Evolutionary conservation across 73 alveolate species (phyloP).

Genomic region (Paramecium octaurelia): DNA sequence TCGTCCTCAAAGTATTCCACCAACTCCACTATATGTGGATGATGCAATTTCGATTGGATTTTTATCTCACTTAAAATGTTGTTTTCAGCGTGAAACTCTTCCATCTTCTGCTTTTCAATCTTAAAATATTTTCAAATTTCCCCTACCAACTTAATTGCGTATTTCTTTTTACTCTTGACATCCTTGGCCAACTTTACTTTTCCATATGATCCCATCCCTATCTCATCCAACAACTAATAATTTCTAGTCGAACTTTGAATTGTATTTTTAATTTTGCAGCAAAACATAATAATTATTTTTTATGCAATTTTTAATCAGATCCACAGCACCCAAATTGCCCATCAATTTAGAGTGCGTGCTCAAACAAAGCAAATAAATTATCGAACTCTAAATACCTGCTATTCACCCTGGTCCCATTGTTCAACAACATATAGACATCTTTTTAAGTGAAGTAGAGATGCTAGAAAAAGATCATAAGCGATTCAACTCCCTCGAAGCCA

Average conservation of each 20-base stretch:
- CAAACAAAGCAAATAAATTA: not conserved
- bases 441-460: not conserved
- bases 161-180: not conserved
- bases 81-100: conserved; percentile 2
- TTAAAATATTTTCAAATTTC: not conserved
- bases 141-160: not conserved
- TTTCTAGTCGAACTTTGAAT: not conserved
- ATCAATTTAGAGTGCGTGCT: not conserved
- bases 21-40: conserved; percentile 1
- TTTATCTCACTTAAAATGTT: not conserved
- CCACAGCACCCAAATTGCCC: not conserved
- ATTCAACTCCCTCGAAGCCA: not conserved
- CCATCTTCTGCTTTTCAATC: conserved; percentile 6
- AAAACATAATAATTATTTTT: not conserved
- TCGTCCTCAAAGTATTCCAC: conserved; percentile 39
- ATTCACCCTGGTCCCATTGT: not conserved
- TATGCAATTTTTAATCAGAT: not conserved
- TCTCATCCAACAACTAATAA: not conserved
- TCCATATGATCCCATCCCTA: conserved; percentile 14
- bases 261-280: not conserved
- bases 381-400: not conserved
- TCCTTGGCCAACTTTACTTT: not conserved
- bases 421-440: not conserved
- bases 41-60: not conserved
- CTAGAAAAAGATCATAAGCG: not conserved